Conservation (phyloP, 805 yeast genomes). For the Metschnikowia arizonensis region DNA sequence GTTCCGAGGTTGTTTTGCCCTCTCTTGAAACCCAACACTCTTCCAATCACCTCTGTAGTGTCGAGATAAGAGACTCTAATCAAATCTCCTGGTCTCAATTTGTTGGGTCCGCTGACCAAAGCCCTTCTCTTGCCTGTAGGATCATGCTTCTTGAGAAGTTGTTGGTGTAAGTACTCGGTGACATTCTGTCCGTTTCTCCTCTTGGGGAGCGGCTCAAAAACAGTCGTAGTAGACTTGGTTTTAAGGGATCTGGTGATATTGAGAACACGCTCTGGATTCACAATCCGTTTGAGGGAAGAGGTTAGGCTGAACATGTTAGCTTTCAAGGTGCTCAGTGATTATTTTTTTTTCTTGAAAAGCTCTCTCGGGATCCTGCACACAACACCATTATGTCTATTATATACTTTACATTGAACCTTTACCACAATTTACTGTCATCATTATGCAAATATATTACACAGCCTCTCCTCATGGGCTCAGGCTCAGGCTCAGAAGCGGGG, state of each 20-base stretch:
- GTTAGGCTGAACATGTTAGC: constrained; percentile 10
- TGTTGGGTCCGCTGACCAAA: constrained; percentile 44
- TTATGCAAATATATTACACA: constrained; percentile 1
- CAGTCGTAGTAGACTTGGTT: constrained; percentile 20
- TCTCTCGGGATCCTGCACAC: constrained; percentile 5
- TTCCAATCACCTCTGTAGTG: constrained; percentile 71
- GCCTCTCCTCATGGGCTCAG: constrained; percentile 11
- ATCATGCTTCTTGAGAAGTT: constrained; percentile 59
- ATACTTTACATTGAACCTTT: background rate
- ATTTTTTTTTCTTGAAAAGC: constrained; percentile 6
- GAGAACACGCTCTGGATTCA: constrained; percentile 3
- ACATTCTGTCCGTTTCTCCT: constrained; percentile 45
- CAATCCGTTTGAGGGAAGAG: constrained; percentile 4
- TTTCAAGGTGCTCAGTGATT: constrained; percentile 1
- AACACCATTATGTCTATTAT: background rate
- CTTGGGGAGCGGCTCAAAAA: constrained; percentile 49
- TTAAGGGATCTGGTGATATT: constrained; percentile 1
- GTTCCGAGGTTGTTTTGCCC: constrained; percentile 58
- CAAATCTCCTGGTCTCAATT: constrained; percentile 76
- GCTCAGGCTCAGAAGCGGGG: constrained; percentile 37
- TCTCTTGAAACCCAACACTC: constrained; percentile 71
- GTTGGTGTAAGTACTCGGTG: constrained; percentile 44
- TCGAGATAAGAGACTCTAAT: constrained; percentile 68
- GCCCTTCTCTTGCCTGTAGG: constrained; percentile 64
- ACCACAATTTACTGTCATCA: background rate